Evolutionary conservation across 2,329 filamentous ascomycete genomes (phyloP), one percentile per base, ranked within the genome.

Genomic region (Arthrobotrys entomopaga): DNA sequence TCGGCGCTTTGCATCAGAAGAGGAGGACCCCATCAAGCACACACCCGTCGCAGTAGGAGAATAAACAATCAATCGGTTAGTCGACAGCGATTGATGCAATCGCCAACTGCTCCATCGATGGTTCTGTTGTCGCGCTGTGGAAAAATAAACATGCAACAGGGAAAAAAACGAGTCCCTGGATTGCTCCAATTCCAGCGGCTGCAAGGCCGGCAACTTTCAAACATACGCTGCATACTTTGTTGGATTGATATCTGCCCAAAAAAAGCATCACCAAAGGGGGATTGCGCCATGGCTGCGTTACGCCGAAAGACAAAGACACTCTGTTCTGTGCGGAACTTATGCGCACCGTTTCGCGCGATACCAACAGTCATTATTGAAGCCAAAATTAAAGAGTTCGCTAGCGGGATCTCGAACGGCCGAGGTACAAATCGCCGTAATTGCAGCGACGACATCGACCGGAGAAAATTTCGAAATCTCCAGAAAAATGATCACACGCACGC

Each of bases 221-320:
- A 34, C 29, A 10, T 5, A 34, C 29, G 29, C 29, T 34, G 10
- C 29, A 34, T 34, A 34, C 29, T 34, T n/a, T 34, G 29, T 34
- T 46, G 42, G 16, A 2, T 46, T n/a, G n/a, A 46, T 46, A 13
- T 15, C 42, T 13, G 2, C 40, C 61, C 40, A 38, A 46, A 56
- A 42, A 56, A 29, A 43, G 34, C 46, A 48, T 61, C 40, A 46
- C 46, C 42, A 26, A 10, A 42, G 26, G 46, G 29, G 16, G 16
- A 74, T 74, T 74, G 57, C 70, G 70, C 70, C 70, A 74, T 74
- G 70, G 60, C 50, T 63, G 57, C 70, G 70, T 74, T 67, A 74
- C 43, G 40, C 26, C 26, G 61, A 52, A 54, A 40, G 52, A 65
- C 52, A 52, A 54, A 40, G 52, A 65, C 52, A 52, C 19, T 22